phyloP scores from a whole-genome alignment of 1,139 yeast genomes.

The Blastobotrys petasosporus region DNA sequence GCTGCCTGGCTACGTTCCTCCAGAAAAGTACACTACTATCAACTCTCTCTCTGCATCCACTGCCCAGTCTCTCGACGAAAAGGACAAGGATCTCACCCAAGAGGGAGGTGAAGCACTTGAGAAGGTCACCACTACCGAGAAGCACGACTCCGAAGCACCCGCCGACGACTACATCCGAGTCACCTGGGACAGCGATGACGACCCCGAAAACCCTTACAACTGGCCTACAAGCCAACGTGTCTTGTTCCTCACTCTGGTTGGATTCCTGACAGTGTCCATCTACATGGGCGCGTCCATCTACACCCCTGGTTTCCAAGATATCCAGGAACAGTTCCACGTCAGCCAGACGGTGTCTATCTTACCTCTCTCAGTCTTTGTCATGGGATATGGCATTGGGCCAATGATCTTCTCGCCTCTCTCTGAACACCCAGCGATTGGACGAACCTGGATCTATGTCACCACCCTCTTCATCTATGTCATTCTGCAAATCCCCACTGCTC shows the following conservation, averaged over 20 bases:
- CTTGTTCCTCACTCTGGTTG: conserved; percentile 38
- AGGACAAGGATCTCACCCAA: too few species aligned
- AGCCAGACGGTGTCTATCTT: conserved; percentile 42
- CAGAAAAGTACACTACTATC: conserved; percentile 35
- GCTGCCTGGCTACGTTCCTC: conserved; percentile 7
- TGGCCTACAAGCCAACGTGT: conserved; percentile 44
- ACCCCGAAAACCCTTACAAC: conserved; percentile 54
- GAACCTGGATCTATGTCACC: conserved; percentile 47
- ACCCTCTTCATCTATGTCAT: conserved; percentile 52
- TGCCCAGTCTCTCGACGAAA: too few species aligned
- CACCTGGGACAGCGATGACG: conserved; percentile 46
- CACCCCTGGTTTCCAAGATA: conserved; percentile 47
- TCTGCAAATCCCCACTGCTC: conserved; percentile 46
- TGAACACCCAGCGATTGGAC: conserved; percentile 47
- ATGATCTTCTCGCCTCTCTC: conserved; percentile 50
- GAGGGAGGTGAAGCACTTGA: too few species aligned
- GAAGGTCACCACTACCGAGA: too few species aligned
- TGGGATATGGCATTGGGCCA: conserved; percentile 58
- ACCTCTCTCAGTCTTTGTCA: conserved; percentile 50
- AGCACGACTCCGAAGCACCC: too few species aligned
- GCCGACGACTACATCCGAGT: conserved; percentile 18
- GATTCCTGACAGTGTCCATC: conserved; percentile 46
- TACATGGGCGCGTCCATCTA: conserved; percentile 60
- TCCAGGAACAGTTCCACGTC: conserved; percentile 42
- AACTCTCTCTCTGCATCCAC: conserved; percentile 39